Evolutionary conservation across 768 basidiomycete genomes (phyloP).

Genomic region (Leccinellum albellum): DNA sequence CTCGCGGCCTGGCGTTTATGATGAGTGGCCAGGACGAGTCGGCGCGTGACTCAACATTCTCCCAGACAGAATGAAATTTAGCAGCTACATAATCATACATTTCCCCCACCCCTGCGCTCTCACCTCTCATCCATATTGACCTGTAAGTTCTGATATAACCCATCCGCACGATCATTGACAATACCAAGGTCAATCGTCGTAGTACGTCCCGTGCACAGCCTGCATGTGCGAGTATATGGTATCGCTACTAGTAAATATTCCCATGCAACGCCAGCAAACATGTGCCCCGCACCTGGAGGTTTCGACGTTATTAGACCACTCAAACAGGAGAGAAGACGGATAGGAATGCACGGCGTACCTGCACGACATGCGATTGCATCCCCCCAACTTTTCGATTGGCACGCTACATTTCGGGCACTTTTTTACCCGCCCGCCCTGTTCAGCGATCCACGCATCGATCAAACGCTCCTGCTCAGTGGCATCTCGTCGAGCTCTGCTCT

Average conservation of each 20-base stretch:
- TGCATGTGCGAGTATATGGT: conserved; percentile 40
- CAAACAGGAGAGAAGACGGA: not conserved
- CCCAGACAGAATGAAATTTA: too few relatives aligned
- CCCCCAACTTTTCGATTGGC: conserved; percentile 64
- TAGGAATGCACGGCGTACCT: conserved; percentile 12
- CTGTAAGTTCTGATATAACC: not conserved
- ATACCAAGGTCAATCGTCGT: conserved; percentile 19
- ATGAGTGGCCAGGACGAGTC: not conserved
- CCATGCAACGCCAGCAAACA: conserved; percentile 68
- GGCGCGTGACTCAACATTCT: too few relatives aligned
- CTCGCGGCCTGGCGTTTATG: conserved; percentile 12
- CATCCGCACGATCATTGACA: too few relatives aligned
- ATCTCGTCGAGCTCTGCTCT: conserved; percentile 33
- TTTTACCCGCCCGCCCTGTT: conserved; percentile 56
- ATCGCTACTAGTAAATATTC: conserved; percentile 30
- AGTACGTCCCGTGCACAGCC: conserved; percentile 28
- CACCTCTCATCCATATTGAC: too few relatives aligned
- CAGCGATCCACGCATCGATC: conserved; percentile 53
- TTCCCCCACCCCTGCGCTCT: too few relatives aligned
- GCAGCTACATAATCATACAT: too few relatives aligned
- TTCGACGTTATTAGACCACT: not conserved
- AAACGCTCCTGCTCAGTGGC: conserved; percentile 49
- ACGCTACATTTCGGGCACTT: conserved; percentile 67
- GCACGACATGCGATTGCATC: conserved; percentile 81
- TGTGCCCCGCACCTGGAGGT: conserved; percentile 60